phyloP scores from a whole-genome alignment of 345 rosid species.

The Gynandropsis gynandra region DNA sequence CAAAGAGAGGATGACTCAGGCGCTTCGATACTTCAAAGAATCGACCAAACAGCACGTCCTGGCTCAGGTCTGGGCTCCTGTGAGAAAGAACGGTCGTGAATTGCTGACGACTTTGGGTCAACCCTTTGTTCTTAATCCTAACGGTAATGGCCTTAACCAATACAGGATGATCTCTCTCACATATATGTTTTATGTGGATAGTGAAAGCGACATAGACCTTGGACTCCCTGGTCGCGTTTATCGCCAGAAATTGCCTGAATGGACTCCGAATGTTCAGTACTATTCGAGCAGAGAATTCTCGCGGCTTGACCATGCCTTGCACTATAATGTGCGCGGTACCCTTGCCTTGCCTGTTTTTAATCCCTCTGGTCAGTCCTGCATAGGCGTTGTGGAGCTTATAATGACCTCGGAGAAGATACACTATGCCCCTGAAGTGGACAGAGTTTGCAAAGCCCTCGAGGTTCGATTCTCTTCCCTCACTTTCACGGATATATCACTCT shows the following conservation, averaged over 20 bases:
- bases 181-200: slow-evolving; percentile 75
- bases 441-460: slow-evolving; percentile 98
- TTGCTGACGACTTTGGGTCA: slow-evolving; percentile 83
- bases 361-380: slow-evolving; percentile 65
- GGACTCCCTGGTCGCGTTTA: slow-evolving; percentile 98
- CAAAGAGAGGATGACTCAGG: slow-evolving; percentile 87
- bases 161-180: slow-evolving; percentile 81
- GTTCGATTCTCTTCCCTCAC: slow-evolving; percentile 41
- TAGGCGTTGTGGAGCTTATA: slow-evolving; percentile 83
- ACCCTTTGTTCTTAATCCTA: slow-evolving; percentile 80
- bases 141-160: slow-evolving; percentile 65
- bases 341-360: slow-evolving; percentile 89
- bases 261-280: slow-evolving; percentile 93
- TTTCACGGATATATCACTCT: neutral
- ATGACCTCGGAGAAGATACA: slow-evolving; percentile 83
- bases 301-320: slow-evolving; percentile 70
- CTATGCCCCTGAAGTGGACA: slow-evolving; percentile 85
- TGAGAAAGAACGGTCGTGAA: slow-evolving; percentile 47
- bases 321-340: slow-evolving; percentile 69
- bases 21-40: slow-evolving; percentile 69
- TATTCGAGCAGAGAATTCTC: slow-evolving; percentile 76
- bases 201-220: slow-evolving; percentile 58
- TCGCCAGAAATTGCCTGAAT: slow-evolving; percentile 71
- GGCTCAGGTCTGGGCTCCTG: slow-evolving; percentile 94
- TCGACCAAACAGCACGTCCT: slow-evolving; percentile 86